Base-by-base conservation (phyloP, 306 rosid genomes). In the Gastrolobium bilobum region DNA sequence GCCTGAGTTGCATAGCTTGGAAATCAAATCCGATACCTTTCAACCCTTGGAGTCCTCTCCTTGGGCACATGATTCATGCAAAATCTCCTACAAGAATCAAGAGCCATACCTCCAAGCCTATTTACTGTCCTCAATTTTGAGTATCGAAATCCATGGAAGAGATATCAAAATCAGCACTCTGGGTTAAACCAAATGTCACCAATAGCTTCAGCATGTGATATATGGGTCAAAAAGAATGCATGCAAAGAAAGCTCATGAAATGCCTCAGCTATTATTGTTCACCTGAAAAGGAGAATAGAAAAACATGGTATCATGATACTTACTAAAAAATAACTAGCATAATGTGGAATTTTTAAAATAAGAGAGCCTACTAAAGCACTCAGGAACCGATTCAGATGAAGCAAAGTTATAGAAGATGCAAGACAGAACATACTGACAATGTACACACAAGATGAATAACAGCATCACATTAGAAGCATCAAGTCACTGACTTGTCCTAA, bases 401-500 rank as follows among this genome's bases (percentile, higher is more conserved):
- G 67, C 53, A 31, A 62, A 73, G 71, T 0, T 50, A 57, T 48
- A 30, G 53, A 71, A 9, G 39, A 72, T 47, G 62, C 59, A 66
- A 38, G 10, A 52, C 71, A 73, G 15, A 58, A 68, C 71, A 78
- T 57, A 46, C 30, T 42, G 63, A 67, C 35, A 37, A 61, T 20
- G 48, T 69, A 52, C 4, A 44, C 54, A 50, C 35, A 58, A 44
- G 9, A 11, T 79, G 14, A 53, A 37, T 15, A 51, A 68, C 61
- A 79, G 33, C 29, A 35, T 35, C 57, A 33, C 56, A 70, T 62
- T 54, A 50, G 35, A 77, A 72, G 42, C 48, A 42, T 72, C 63
- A 78, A 35, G 47, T 29, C 43, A 71, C 43, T 56, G 4, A 54
- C 75, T 65, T 38, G 38, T 56, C 69, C 59, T 11, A 74, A 79